Base-by-base conservation (phyloP, 306 rosid species). In the Trichosanthes truncata region DNA sequence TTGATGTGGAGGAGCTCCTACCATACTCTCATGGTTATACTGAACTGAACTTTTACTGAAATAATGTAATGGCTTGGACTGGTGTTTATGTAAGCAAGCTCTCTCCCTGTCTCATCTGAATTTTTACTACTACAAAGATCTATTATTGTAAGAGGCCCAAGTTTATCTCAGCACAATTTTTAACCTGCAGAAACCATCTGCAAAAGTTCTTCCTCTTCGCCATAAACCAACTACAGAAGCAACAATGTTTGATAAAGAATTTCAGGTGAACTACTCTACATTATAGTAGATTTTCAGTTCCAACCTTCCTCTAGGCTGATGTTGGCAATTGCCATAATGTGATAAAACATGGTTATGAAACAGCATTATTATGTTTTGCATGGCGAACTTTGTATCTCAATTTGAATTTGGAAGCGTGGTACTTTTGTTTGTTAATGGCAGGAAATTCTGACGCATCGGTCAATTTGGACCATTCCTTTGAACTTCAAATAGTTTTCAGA, bases 1-100 rank as follows among this genome's bases (percentile, higher is more conserved):
- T 93, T 77, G 98, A 91, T 81, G 96, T 79, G 80, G 98, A 95
- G 78, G 98, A 95, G 86, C 90, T 95, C 76, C 89, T 93, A 77
- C 97, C 97, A 26, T 89, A 90, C 87, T 86, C 99, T 1, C 90
- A 85, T 36, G 98, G 97, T 87, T 95, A 93, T 78, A 95, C 99
- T 61, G 99, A 95, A 60, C 90, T 95, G 29, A 95, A 83, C 88
- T 95, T 95, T 82, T 95, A 91, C 93, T 95, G 68, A 90, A 87
- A 5, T 25, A 41, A 6, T 38, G 4, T 8, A 25, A 41, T 76
- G 18, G 13, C 53, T 10, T 59, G 41, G 0, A 55, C 46, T 77
- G 45, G 35, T 57, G 29, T 77, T 61, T 77, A 21, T 77, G 53
- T 52, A 57, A 57, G 25, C 60, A 57, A 57, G 35, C 57, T 71